Conservation (phyloP, 2,329 filamentous ascomycete species). For the Colletotrichum somersetense region DNA sequence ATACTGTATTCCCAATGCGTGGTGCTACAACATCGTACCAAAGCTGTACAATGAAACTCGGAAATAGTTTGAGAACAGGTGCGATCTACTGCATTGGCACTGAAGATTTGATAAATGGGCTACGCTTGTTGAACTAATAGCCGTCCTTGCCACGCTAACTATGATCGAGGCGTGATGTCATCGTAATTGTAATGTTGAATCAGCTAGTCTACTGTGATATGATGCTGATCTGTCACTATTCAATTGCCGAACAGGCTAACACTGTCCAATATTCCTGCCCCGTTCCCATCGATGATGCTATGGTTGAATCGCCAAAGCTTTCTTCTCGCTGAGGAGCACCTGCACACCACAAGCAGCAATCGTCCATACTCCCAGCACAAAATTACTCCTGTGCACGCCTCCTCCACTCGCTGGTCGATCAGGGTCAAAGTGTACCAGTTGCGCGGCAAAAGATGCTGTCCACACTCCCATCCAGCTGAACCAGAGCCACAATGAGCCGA, state of each 20-base stretch:
- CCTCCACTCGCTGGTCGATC: conserved; percentile 44
- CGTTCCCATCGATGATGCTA: neutral
- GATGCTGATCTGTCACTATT: neutral
- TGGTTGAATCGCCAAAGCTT: neutral
- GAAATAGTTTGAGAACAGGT: too few species aligned
- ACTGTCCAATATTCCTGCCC: too few species aligned
- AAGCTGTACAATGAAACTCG: neutral
- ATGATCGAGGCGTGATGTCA: neutral
- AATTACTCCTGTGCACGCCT: conserved; percentile 44
- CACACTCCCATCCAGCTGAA: conserved; percentile 36
- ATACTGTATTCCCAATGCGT: neutral
- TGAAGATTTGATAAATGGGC: too few species aligned
- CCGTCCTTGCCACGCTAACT: neutral
- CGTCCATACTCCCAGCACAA: conserved; percentile 44
- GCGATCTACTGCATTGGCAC: neutral
- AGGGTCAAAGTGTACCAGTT: conserved; percentile 43
- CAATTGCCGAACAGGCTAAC: neutral
- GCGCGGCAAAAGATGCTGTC: conserved; percentile 25
- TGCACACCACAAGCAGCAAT: conserved; percentile 43
- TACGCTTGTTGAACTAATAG: too few species aligned
- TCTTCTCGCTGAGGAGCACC: conserved; percentile 37
- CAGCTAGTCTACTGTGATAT: neutral
- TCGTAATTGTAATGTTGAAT: neutral
- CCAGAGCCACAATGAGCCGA: conserved; percentile 34
- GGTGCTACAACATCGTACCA: neutral